Percentiles rank a stretch among this genome's conserved stretches.
phyloP scores from a whole-genome alignment of 2,329 filamentous ascomycete genomes.

The Fusarium sp. region DNA sequence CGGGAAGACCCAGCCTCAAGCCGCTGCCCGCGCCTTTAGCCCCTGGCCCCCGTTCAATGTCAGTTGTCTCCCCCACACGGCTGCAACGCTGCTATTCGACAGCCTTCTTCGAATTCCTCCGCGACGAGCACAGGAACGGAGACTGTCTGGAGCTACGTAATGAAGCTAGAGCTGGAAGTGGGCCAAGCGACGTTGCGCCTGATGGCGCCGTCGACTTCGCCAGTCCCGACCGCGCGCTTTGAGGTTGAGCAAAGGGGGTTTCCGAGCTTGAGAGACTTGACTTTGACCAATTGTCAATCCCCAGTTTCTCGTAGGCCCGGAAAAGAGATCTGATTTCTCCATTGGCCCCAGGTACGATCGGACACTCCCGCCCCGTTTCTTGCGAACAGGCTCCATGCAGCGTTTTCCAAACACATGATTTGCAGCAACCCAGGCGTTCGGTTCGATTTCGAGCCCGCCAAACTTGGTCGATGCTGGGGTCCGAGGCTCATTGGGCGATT shows the following conservation, averaged over 20 bases:
- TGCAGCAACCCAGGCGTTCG: conserved; percentile 46
- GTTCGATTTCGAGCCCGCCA: conserved; percentile 38
- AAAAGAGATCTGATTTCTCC: conserved; percentile 35
- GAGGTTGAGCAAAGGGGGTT: conserved; percentile 9
- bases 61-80: conserved; percentile 43
- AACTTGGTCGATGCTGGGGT: conserved; percentile 23
- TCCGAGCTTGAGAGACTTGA: conserved; percentile 13
- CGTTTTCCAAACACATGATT: conserved; percentile 49
- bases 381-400: conserved; percentile 43
- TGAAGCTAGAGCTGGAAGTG: conserved; percentile 21
- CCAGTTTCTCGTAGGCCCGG: conserved; percentile 30
- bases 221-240: conserved; percentile 22
- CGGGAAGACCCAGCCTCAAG: conserved; percentile 45
- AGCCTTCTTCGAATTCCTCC: conserved; percentile 27
- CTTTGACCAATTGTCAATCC: conserved; percentile 30
- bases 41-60: conserved; percentile 42
- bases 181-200: conserved; percentile 5
- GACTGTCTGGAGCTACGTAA: conserved; percentile 12
- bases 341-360: conserved; percentile 45
- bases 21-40: conserved; percentile 25
- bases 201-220: conserved; percentile 14
- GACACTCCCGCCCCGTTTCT: conserved; percentile 38
- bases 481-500: conserved; percentile 34
- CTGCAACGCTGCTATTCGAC: conserved; percentile 35
- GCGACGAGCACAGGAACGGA: conserved; percentile 20